A percentile compares a stretch with the other conserved stretches of the same genome.
Evolutionary conservation across 192 early-diverging fungal genomes (phyloP).

Genomic region (Coemansia sp.): DNA sequence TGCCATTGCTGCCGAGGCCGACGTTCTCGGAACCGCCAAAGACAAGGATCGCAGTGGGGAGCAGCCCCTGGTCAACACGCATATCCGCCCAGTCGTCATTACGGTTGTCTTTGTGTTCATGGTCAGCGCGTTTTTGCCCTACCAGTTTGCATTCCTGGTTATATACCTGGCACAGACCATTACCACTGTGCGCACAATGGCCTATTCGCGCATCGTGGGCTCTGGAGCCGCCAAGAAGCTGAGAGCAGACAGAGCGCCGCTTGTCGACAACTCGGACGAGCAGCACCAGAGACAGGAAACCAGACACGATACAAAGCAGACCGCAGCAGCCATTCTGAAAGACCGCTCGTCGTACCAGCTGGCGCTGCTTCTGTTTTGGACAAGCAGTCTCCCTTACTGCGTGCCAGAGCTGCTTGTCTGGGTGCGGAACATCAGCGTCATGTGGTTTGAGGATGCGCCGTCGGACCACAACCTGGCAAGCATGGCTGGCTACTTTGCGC

Average conservation of each 20-base stretch:
- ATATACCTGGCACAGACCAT: conserved; percentile 61
- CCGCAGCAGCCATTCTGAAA: conserved; percentile 5
- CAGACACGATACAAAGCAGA: neutral
- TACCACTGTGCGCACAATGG: conserved; percentile 53
- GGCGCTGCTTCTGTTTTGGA: conserved; percentile 67
- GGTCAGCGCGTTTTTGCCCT: conserved; percentile 65
- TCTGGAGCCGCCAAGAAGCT: neutral
- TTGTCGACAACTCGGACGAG: neutral
- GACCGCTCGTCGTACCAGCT: conserved; percentile 65
- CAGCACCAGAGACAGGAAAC: neutral
- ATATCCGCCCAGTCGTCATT: conserved; percentile 23
- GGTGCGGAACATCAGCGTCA: conserved; percentile 75
- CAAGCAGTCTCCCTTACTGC: conserved; percentile 71
- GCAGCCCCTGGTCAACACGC: neutral
- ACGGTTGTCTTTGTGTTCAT: conserved; percentile 54
- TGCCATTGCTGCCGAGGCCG: conserved; percentile 5
- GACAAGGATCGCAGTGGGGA: neutral
- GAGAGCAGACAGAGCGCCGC: neutral
- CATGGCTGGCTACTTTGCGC: conserved; percentile 46
- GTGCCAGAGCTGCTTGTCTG: conserved; percentile 76
- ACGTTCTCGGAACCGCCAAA: neutral
- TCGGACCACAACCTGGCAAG: conserved; percentile 63
- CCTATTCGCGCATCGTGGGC: conserved; percentile 27
- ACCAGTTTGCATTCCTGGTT: conserved; percentile 75
- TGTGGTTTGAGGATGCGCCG: conserved; percentile 80